phyloP scores from a whole-genome alignment of 768 basidiomycete genomes.

The Jaapia argillacea region DNA sequence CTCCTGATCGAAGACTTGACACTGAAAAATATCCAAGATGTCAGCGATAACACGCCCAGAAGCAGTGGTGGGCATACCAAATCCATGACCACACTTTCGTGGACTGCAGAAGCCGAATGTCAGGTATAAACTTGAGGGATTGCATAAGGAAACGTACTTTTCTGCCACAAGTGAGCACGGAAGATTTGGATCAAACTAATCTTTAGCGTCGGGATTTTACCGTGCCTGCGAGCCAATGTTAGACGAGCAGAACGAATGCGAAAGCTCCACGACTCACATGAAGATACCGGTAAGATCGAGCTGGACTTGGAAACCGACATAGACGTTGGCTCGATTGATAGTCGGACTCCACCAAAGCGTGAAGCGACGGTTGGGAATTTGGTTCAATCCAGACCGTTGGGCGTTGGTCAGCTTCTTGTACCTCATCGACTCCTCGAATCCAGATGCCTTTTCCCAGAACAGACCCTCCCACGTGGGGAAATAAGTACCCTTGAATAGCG shows the following conservation, averaged over 20 bases:
- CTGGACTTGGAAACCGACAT: slow-evolving; percentile 99
- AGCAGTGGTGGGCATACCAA: too few species aligned
- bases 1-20: slow-evolving; percentile 99
- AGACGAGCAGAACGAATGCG: slow-evolving; percentile 3
- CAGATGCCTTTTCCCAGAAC: slow-evolving; percentile 98
- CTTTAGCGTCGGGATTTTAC: slow-evolving; percentile 96
- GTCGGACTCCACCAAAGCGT: slow-evolving; percentile 99
- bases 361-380: slow-evolving; percentile 98
- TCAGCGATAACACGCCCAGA: background rate
- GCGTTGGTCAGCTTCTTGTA: slow-evolving; percentile 98
- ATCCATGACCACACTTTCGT: slow-evolving; percentile 91
- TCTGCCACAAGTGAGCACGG: slow-evolving; percentile 99
- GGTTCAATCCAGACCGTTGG: slow-evolving; percentile 94
- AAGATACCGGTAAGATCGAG: slow-evolving; percentile 96
- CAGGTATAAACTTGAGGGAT: slow-evolving; percentile 6
- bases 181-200: slow-evolving; percentile 99
- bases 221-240: too few species aligned
- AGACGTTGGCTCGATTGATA: slow-evolving; percentile 98
- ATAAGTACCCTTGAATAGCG: slow-evolving; percentile 94
- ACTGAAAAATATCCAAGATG: slow-evolving; percentile 28
- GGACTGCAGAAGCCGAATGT: slow-evolving; percentile 36
- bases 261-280: slow-evolving; percentile 57
- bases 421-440: slow-evolving; percentile 93
- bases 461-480: slow-evolving; percentile 98
- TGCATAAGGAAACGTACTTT: slow-evolving; percentile 56